These are phyloP conservation scores for Eremothecium coryli DNA, from an alignment of 1,139 yeast genomes.

Conservation along the genomic window DNA sequence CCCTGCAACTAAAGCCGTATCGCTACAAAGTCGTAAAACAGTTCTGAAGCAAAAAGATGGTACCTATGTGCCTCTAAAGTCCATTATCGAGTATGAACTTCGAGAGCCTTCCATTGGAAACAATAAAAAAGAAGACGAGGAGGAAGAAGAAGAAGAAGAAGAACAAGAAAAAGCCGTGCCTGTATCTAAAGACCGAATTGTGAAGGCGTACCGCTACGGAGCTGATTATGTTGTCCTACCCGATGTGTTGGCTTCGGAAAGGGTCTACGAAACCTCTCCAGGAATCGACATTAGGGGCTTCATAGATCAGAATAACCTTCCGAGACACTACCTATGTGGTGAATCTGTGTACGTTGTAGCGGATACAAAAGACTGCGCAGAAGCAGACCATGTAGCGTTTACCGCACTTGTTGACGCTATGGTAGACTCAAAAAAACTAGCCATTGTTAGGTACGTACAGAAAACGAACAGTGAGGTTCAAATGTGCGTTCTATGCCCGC, in stretches of 20 bases:
- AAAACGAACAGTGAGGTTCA: constrained; percentile 41
- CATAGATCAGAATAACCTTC: constrained; percentile 37
- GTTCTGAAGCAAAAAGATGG: constrained; percentile 21
- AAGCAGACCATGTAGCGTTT: constrained; percentile 39
- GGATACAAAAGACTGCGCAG: constrained; percentile 28
- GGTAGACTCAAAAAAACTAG: constrained; percentile 40
- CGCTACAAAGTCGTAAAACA: constrained; percentile 32
- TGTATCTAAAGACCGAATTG: constrained; percentile 30
- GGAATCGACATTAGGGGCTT: constrained; percentile 63
- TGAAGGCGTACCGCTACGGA: constrained; percentile 61
- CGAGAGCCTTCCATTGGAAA: constrained; percentile 25
- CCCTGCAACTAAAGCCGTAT: constrained; percentile 50
- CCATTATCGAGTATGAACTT: constrained; percentile 27
- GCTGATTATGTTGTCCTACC: constrained; percentile 46
- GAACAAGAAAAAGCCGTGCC: constrained; percentile 16
- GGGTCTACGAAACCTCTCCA: constrained; percentile 38
- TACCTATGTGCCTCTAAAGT: constrained; percentile 22
- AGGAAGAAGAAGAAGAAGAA: constrained; percentile 26
- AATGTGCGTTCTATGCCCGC: constrained; percentile 52
- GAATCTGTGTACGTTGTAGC: constrained; percentile 55
- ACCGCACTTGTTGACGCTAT: constrained; percentile 49
- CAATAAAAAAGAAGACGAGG: too few species aligned
- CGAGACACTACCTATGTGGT: constrained; percentile 50
- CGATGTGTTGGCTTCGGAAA: constrained; percentile 36
- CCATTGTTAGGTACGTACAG: constrained; percentile 54